Evolutionary conservation across 192 early-diverging fungal species (phyloP).

Genomic region (Obelidium mucronatum): DNA sequence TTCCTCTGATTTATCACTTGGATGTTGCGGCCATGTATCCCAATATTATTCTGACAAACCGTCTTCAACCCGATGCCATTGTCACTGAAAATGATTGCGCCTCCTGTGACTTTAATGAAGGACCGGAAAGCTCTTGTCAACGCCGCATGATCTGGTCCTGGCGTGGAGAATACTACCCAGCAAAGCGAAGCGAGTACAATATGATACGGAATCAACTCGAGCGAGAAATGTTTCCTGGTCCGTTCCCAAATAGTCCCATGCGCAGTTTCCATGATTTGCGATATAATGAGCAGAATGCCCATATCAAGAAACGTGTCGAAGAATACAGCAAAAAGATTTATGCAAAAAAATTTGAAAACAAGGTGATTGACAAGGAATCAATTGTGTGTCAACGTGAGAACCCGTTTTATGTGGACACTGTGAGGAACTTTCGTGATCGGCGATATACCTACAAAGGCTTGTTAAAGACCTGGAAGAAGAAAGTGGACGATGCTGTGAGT

Average conservation of each 20-base stretch:
- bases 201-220: conserved; percentile 91
- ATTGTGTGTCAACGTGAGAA: conserved; percentile 98
- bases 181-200: conserved; percentile 85
- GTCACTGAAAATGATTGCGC: conserved; percentile 89
- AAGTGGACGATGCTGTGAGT: conserved; percentile 72
- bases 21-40: conserved; percentile 99
- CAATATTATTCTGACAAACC: conserved; percentile 98
- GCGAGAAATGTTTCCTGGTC: conserved; percentile 78
- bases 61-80: conserved; percentile 97
- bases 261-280: conserved; percentile 75
- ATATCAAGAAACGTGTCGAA: conserved; percentile 80
- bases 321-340: conserved; percentile 93
- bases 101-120: conserved; percentile 90
- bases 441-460: conserved; percentile 97
- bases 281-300: conserved; percentile 68
- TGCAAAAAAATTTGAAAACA: conserved; percentile 80
- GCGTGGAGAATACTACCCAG: conserved; percentile 96
- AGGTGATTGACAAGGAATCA: conserved; percentile 82
- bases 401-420: conserved; percentile 98
- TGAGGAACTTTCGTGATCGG: conserved; percentile 94
- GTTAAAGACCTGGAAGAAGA: conserved; percentile 91
- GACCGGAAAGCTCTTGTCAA: conserved; percentile 86
- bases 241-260: conserved; percentile 33
- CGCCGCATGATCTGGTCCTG: conserved; percentile 96
- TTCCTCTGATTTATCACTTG: conserved; percentile 95